Conservation (phyloP, 805 yeast genomes). For the Dipodascus albidus region DNA sequence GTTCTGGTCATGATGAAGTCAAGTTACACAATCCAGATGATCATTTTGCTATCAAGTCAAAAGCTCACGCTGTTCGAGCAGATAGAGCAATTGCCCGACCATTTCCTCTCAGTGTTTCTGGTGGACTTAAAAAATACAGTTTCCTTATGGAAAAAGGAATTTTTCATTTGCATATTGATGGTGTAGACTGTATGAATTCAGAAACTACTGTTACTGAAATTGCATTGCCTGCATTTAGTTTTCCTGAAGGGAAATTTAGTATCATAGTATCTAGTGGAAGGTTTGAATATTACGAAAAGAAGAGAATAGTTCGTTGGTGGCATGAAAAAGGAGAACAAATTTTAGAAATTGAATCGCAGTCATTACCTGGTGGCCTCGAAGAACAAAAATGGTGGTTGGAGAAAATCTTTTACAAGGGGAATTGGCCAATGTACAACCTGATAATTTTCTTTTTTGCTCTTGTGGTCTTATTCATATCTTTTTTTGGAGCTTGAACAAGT, state of each 20-base stretch:
- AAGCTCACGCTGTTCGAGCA: constrained; percentile 31
- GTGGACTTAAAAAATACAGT: constrained; percentile 9
- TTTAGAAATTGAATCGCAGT: not conserved
- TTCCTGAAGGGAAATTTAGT: constrained; percentile 35
- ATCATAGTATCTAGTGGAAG: constrained; percentile 46
- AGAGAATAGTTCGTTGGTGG: constrained; percentile 60
- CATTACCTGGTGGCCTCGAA: not conserved
- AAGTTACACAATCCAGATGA: constrained; percentile 4
- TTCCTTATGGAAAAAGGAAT: constrained; percentile 12
- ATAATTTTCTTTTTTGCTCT: not conserved
- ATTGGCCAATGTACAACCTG: not conserved
- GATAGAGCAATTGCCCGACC: constrained; percentile 62
- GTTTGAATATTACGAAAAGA: constrained; percentile 38
- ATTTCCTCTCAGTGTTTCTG: constrained; percentile 36
- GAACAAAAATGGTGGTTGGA: not conserved
- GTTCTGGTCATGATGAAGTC: constrained; percentile 41
- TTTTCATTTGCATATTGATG: constrained; percentile 11
- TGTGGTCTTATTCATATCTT: too few species aligned
- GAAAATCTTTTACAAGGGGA: not conserved
- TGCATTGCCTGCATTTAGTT: constrained; percentile 66
- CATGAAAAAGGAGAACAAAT: constrained; percentile 27
- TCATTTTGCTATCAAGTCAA: not conserved
- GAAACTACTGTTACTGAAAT: constrained; percentile 37
- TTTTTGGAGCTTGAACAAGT: too few species aligned
- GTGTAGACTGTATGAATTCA: constrained; percentile 2